Base-by-base conservation (phyloP, 2,329 filamentous ascomycete species). In the Paecilomyces dactylethromorphus region DNA sequence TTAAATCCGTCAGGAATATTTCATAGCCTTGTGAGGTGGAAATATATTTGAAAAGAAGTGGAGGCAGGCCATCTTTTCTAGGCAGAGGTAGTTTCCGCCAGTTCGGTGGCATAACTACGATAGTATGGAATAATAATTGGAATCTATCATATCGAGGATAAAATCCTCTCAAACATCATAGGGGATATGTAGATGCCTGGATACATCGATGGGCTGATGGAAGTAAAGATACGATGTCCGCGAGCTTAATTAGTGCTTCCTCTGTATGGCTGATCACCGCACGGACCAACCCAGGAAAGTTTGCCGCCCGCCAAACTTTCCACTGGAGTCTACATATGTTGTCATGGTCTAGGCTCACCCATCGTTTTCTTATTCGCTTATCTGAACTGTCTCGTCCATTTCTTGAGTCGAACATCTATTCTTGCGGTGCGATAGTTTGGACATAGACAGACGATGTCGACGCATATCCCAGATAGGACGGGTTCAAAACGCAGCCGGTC, bases 1-100 rank as follows among this genome's bases (percentile, higher is more conserved):
- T 81, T 45, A 87, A 73, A 66, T 87, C 85, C 22, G 84, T 87
- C 21, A 87, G 67, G 61, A 77, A 76, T 21, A 87, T 68, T 13
- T 74, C 75, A 67, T 86, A 86, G 58, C 78, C 77, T 53, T 68
- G 63, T 26, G 65, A 58, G 29, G 68, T 66, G 59, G 68, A 65
- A 12, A 62, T 64, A 58, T 74, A 78, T 56, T 69, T 73, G 61
- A 72, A 76, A 11, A 78, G 71, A 22, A 79, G 69, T 10, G 72
- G 70, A 15, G 76, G 76, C 3, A 66, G 55, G 45, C 59, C 51
- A 55, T 62, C 59, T 10, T 64, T 58, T 21, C 62, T 63, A 15
- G 66, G 56, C 18, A 72, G 62, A 33, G 64, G 66, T 21, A 79
- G 63, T 58, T 67, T 69, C 53, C 69, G 64, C 77, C 77, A 79